These are phyloP conservation scores for Saccharum hybrid DNA, from an alignment of 202 grass and related monocot species.

Conservation along the genomic window DNA sequence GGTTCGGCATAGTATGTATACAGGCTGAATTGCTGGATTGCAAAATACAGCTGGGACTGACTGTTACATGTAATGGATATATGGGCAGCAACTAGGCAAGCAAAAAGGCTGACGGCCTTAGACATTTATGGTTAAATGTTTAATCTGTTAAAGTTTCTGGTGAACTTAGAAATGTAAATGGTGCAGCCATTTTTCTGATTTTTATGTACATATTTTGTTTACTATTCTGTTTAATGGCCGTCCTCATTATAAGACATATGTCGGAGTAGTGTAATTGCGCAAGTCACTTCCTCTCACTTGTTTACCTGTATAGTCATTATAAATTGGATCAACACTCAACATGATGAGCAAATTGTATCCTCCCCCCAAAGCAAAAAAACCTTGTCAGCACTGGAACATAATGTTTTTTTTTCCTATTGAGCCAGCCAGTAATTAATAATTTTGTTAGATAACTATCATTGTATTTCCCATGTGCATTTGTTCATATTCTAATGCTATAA, in stretches of 20 bases:
- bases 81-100: not conserved
- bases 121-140: not conserved
- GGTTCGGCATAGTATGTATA: not conserved
- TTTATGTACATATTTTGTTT: not conserved
- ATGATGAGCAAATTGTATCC: slow-evolving; percentile 1
- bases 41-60: not conserved
- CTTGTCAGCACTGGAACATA: not conserved
- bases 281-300: not conserved
- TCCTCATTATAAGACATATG: slow-evolving; percentile 7
- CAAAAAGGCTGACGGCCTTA: slow-evolving; percentile 5
- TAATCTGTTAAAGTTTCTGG: slow-evolving; percentile 14
- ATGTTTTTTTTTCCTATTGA: not conserved
- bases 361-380: not conserved
- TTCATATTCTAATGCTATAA: slow-evolving; percentile 30
- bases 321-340: not conserved
- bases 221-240: not conserved
- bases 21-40: slow-evolving; percentile 27
- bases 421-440: slow-evolving; percentile 16
- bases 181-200: slow-evolving; percentile 14
- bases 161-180: slow-evolving; percentile 15
- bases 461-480: too few relatives aligned
- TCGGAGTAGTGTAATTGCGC: not conserved
- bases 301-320: slow-evolving; percentile 1
- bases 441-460: slow-evolving; percentile 7
- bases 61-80: slow-evolving; percentile 9